Conservation (phyloP, 2,329 filamentous ascomycete species). For the Ophiocordyceps camponoti-rufipedis region DNA sequence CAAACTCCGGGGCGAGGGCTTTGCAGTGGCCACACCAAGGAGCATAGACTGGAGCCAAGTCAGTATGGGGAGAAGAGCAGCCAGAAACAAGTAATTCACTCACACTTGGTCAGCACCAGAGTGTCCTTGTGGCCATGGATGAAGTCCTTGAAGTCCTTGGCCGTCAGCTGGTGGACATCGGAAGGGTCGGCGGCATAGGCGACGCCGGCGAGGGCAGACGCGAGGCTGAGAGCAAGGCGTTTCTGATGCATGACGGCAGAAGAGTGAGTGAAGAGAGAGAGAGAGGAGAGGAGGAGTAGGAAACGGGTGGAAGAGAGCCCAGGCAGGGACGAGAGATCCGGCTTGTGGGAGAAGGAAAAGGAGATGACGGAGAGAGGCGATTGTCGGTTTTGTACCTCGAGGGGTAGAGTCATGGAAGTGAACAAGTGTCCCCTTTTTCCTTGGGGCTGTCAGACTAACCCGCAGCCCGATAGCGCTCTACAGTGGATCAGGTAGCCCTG, state of each 20-base stretch:
- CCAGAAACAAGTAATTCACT: too few species aligned
- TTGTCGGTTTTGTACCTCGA: conserved; percentile 15
- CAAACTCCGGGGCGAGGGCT: conserved; percentile 84
- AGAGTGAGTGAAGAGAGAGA: not conserved
- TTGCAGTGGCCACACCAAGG: conserved; percentile 99
- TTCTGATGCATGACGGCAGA: conserved; percentile 27
- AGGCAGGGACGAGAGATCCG: conserved; percentile 1
- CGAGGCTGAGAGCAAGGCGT: conserved; percentile 32
- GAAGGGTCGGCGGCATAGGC: conserved; percentile 42
- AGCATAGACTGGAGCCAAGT: conserved; percentile 53
- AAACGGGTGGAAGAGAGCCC: not conserved
- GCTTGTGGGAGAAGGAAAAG: not conserved
- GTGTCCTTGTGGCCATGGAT: conserved; percentile 72
- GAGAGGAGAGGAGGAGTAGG: not conserved
- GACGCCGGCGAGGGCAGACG: conserved; percentile 34
- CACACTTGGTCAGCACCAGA: conserved; percentile 88
- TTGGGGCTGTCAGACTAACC: too few species aligned
- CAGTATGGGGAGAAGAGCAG: not conserved
- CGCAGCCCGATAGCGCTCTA: too few species aligned
- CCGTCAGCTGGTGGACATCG: conserved; percentile 71
- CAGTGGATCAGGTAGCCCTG: too few species aligned
- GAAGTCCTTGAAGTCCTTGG: conserved; percentile 75
- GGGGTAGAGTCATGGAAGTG: conserved; percentile 13
- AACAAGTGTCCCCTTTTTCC: conserved; percentile 24
- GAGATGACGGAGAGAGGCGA: conserved; percentile 5